A percentile compares a stretch with the other conserved stretches of the same genome.
phyloP scores from a whole-genome alignment of 257 asterid species.

The Cruciata laevipes region DNA sequence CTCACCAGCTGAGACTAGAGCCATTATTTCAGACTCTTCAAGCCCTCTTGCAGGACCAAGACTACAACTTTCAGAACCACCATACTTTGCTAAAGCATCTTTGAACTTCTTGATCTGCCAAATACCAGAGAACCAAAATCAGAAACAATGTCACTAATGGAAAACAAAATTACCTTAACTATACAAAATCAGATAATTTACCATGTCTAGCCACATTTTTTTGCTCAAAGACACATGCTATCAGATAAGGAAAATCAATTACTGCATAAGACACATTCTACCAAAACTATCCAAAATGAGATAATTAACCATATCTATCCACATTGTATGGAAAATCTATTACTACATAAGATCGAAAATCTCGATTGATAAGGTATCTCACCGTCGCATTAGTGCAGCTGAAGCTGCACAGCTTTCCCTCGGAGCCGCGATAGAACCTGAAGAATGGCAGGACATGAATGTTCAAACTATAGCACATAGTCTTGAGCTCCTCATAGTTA shows the following conservation, averaged over 20 bases:
- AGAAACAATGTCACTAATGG: not conserved
- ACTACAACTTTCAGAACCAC: conserved; percentile 45
- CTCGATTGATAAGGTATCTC: conserved; percentile 13
- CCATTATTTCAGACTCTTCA: conserved; percentile 63
- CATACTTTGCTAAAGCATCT: conserved; percentile 76
- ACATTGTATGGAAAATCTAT: not conserved
- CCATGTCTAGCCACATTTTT: not conserved
- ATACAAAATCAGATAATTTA: not conserved
- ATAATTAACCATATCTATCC: not conserved
- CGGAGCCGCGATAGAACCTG: conserved; percentile 78
- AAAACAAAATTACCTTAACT: too few species aligned
- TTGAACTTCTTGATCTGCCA: conserved; percentile 82
- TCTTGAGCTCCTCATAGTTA: conserved; percentile 63
- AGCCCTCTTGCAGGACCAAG: conserved; percentile 72
- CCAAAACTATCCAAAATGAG: not conserved
- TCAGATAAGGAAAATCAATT: too few species aligned
- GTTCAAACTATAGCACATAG: conserved; percentile 70
- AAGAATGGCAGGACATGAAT: conserved; percentile 88
- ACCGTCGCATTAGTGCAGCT: conserved; percentile 97
- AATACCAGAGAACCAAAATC: not conserved
- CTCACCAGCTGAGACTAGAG: conserved; percentile 53
- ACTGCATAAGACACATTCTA: too few species aligned
- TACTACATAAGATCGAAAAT: not conserved
- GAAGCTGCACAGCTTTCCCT: conserved; percentile 72
- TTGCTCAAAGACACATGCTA: too few species aligned